A percentile compares a stretch with the other conserved stretches of the same genome.
Evolutionary conservation across 116 monocot species (phyloP).

Genomic region (Papilionanthe hybrid): DNA sequence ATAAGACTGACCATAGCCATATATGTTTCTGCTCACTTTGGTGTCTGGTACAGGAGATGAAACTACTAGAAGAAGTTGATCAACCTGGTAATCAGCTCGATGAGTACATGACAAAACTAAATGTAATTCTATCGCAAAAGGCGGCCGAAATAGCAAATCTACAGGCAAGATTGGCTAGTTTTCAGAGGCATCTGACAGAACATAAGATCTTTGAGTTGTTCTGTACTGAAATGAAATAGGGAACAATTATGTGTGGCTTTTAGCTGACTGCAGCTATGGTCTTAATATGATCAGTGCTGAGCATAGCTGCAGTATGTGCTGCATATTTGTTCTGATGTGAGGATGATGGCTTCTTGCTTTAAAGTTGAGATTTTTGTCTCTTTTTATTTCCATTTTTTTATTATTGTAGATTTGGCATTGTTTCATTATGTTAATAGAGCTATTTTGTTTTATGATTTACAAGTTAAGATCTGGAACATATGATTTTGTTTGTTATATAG

Average conservation of each 20-base stretch:
- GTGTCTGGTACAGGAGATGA: constrained; percentile 63
- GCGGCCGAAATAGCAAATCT: constrained; percentile 72
- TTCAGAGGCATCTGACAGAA: constrained; percentile 79
- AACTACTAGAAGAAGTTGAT: constrained; percentile 82
- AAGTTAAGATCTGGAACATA: too few relatives aligned
- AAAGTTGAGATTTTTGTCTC: background rate
- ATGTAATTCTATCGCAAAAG: constrained; percentile 70
- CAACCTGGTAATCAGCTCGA: constrained; percentile 89
- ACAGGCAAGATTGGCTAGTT: constrained; percentile 66
- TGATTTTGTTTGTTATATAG: too few relatives aligned
- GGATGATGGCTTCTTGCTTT: background rate
- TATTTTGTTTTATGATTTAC: background rate
- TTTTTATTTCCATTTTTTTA: background rate
- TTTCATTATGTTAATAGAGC: background rate
- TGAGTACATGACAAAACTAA: constrained; percentile 65
- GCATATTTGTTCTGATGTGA: background rate
- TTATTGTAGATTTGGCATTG: background rate
- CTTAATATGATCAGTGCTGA: background rate
- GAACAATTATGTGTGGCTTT: background rate
- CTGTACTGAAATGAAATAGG: background rate
- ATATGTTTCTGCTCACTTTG: background rate
- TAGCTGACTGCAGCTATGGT: background rate
- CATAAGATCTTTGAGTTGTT: constrained; percentile 40
- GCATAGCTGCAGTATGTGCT: background rate
- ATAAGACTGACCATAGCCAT: background rate